Evolutionary conservation across 192 early-diverging fungal species (phyloP).

Genomic region (Haplosporangium gracile): DNA sequence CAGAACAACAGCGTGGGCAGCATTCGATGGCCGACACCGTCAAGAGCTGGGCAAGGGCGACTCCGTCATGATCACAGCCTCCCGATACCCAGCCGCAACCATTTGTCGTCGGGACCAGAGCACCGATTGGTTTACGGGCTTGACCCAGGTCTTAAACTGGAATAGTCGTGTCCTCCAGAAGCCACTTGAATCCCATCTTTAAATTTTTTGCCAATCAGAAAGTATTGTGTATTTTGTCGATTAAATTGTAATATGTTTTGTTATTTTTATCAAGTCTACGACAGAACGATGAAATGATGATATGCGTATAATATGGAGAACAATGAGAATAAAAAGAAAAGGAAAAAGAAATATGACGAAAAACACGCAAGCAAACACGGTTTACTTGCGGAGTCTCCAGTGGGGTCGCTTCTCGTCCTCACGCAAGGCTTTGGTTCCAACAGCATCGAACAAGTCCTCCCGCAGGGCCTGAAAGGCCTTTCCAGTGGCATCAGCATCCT

Average conservation of each 20-base stretch:
- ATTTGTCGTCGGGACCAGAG: conserved; percentile 77
- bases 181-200: conserved; percentile 65
- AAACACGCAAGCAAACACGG: background rate
- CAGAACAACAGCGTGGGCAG: conserved; percentile 88
- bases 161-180: conserved; percentile 92
- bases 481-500: conserved; percentile 24
- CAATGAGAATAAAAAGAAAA: background rate
- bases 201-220: background rate
- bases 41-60: conserved; percentile 86
- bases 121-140: conserved; percentile 90
- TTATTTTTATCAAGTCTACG: background rate
- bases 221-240: background rate
- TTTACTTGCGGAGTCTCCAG: conserved; percentile 34
- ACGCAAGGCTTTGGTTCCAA: conserved; percentile 28
- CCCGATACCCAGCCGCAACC: conserved; percentile 87
- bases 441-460: conserved; percentile 15
- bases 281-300: too few species aligned
- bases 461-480: conserved; percentile 12
- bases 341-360: background rate
- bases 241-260: background rate
- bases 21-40: conserved; percentile 92
- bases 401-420: conserved; percentile 45
- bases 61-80: conserved; percentile 84
- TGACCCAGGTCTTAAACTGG: conserved; percentile 90
- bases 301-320: background rate